These are phyloP conservation scores for Papiliotrema terrestris DNA, from an alignment of 1,284 basidiomycete genomes.

Conservation along the genomic window DNA sequence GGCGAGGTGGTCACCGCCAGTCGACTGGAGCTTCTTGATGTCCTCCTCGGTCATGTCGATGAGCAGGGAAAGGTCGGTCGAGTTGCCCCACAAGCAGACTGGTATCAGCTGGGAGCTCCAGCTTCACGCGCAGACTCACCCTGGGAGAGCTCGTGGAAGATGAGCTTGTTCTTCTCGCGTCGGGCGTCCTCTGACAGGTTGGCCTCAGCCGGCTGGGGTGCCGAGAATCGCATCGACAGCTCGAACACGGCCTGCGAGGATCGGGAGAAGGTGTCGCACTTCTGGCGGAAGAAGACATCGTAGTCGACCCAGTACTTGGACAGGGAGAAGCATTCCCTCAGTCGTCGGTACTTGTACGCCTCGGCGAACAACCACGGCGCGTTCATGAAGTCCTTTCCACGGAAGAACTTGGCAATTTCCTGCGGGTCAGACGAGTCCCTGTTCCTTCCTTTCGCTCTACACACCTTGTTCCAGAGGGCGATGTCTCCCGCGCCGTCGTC, in stretches of 20 bases:
- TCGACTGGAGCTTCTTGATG: constrained; percentile 95
- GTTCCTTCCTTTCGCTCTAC: not conserved
- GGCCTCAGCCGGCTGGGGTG: constrained; percentile 68
- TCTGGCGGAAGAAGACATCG: constrained; percentile 78
- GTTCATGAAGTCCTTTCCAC: constrained; percentile 96
- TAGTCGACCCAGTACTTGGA: constrained; percentile 89
- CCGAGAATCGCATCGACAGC: constrained; percentile 85
- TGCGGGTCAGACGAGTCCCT: constrained; percentile 2
- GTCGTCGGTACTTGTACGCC: constrained; percentile 94
- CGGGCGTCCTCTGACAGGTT: constrained; percentile 59
- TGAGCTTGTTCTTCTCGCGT: constrained; percentile 72
- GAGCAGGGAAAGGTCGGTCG: constrained; percentile 91
- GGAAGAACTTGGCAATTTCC: constrained; percentile 87
- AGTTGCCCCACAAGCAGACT: constrained; percentile 94
- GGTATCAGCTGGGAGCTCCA: constrained; percentile 6
- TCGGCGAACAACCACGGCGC: constrained; percentile 93
- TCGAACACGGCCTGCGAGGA: constrained; percentile 92
- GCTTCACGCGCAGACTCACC: constrained; percentile 43
- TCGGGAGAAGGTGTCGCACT: constrained; percentile 94
- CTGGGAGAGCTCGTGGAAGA: constrained; percentile 94
- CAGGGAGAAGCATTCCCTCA: constrained; percentile 92
- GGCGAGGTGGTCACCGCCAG: constrained; percentile 90
- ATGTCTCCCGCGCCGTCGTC: constrained; percentile 94
- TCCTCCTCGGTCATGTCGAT: constrained; percentile 99
- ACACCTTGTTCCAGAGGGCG: constrained; percentile 87